Conservation (phyloP, 164 flowering plant species). For the Vitis rotundifolia region DNA sequence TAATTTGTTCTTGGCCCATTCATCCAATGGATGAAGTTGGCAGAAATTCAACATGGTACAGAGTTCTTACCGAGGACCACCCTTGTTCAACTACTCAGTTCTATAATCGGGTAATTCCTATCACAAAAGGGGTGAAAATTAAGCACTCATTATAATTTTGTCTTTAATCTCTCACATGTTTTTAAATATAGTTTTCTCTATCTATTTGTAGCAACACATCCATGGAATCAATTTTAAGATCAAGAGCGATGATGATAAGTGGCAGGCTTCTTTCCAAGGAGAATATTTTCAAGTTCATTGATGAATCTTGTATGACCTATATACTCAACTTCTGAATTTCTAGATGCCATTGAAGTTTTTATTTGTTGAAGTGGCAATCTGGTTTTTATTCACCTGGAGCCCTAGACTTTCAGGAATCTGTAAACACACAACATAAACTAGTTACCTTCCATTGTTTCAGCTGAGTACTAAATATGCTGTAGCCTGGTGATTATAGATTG, state of each 20-base stretch:
- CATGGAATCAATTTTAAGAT: slow-evolving; percentile 59
- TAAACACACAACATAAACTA: background rate
- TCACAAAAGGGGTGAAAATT: background rate
- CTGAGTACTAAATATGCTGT: background rate
- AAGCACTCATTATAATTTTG: background rate
- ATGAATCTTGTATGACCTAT: slow-evolving; percentile 57
- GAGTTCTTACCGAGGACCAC: slow-evolving; percentile 63
- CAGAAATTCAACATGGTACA: slow-evolving; percentile 65
- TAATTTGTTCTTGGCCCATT: background rate
- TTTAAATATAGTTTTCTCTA: background rate
- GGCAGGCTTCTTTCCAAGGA: slow-evolving; percentile 82
- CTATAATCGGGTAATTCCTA: slow-evolving; percentile 62
- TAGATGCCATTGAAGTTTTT: background rate
- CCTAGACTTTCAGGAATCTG: background rate
- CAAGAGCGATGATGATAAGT: slow-evolving; percentile 85
- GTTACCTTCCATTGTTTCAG: background rate
- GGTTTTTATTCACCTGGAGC: background rate
- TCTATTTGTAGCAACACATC: slow-evolving; percentile 47
- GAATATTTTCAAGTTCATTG: slow-evolving; percentile 36
- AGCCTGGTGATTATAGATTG: background rate
- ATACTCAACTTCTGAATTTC: background rate
- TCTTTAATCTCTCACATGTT: background rate
- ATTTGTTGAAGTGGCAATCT: background rate
- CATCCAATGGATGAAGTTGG: slow-evolving; percentile 46
- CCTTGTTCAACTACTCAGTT: slow-evolving; percentile 59